A percentile compares a stretch with the other conserved stretches of the same genome.
phyloP scores from a whole-genome alignment of 495 filamentous ascomycete genomes.

The Daldinia concentrica region DNA sequence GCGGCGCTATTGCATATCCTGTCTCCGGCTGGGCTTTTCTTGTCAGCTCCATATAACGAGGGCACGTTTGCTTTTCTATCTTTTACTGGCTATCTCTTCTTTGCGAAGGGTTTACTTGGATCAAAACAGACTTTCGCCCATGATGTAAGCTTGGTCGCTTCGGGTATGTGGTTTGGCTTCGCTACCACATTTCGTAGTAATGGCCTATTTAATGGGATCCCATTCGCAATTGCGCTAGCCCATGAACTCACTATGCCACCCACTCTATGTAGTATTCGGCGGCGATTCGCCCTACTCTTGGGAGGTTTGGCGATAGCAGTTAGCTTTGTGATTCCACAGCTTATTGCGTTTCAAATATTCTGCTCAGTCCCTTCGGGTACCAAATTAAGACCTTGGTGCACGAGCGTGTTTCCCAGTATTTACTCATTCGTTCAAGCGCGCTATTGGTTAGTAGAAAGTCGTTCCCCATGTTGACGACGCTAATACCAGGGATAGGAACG shows the following conservation, averaged over 20 bases:
- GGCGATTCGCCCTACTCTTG: slow-evolving; percentile 64
- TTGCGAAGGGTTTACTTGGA: slow-evolving; percentile 63
- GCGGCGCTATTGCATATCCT: slow-evolving; percentile 80
- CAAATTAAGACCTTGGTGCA: slow-evolving; percentile 76
- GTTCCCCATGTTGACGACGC: slow-evolving; percentile 8
- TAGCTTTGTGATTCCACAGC: slow-evolving; percentile 77
- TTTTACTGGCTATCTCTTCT: slow-evolving; percentile 76
- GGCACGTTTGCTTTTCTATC: slow-evolving; percentile 80
- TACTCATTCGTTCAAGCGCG: slow-evolving; percentile 87
- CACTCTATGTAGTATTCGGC: slow-evolving; percentile 50
- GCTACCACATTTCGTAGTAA: slow-evolving; percentile 85
- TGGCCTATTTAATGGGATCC: slow-evolving; percentile 81
- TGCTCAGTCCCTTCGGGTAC: slow-evolving; percentile 58
- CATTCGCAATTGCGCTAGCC: slow-evolving; percentile 54
- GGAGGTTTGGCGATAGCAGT: slow-evolving; percentile 72
- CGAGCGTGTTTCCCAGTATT: slow-evolving; percentile 75
- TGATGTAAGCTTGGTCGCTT: slow-evolving; percentile 62
- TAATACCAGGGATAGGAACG: slow-evolving; percentile 66
- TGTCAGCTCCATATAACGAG: slow-evolving; percentile 88
- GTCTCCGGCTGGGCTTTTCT: slow-evolving; percentile 87
- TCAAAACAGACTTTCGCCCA: slow-evolving; percentile 39
- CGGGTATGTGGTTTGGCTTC: slow-evolving; percentile 72
- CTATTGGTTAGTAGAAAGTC: slow-evolving; percentile 73
- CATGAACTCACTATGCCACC: slow-evolving; percentile 61
- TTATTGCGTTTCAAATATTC: slow-evolving; percentile 75